Evolutionary conservation across 2,329 filamentous ascomycete species (phyloP).

Genomic region (Aspergillus glaucus): DNA sequence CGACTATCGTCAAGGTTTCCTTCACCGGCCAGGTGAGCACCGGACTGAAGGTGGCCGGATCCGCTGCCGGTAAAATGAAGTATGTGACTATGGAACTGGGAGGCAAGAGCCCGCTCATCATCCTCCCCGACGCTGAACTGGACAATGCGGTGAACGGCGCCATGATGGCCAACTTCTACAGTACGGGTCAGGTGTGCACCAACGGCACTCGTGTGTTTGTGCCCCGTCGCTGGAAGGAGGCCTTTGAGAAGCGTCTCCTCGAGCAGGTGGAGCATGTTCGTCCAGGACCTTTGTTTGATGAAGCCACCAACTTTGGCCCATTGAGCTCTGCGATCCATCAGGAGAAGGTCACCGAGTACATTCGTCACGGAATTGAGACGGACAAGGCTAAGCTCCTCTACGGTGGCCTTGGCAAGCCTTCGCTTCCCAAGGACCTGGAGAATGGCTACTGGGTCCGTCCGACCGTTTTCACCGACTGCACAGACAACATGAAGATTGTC

Average conservation of each 20-base stretch:
- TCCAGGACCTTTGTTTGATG: constrained; percentile 65
- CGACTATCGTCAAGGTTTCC: constrained; percentile 72
- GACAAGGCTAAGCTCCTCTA: constrained; percentile 70
- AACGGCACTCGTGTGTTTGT: constrained; percentile 88
- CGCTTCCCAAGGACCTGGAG: constrained; percentile 45
- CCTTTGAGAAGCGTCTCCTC: constrained; percentile 63
- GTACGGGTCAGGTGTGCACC: constrained; percentile 84
- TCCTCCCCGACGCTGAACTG: constrained; percentile 73
- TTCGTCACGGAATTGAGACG: constrained; percentile 63
- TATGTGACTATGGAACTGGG: constrained; percentile 90
- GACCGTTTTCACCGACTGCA: constrained; percentile 81
- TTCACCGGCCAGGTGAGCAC: constrained; percentile 86
- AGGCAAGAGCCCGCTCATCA: constrained; percentile 74
- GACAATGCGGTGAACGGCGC: constrained; percentile 79
- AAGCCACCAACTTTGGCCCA: constrained; percentile 74
- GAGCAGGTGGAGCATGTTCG: constrained; percentile 66
- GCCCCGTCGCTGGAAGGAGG: constrained; percentile 56
- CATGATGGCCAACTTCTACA: constrained; percentile 93
- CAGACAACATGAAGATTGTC: constrained; percentile 71
- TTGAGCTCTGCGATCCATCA: constrained; percentile 68
- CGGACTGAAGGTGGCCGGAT: constrained; percentile 70
- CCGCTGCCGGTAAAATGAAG: constrained; percentile 74
- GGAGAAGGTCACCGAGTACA: constrained; percentile 72
- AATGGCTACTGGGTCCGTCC: constrained; percentile 79
- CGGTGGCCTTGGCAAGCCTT: constrained; percentile 60